These are phyloP conservation scores for Calvatia gigantea DNA, from an alignment of 768 basidiomycete genomes.

Conservation along the genomic window DNA sequence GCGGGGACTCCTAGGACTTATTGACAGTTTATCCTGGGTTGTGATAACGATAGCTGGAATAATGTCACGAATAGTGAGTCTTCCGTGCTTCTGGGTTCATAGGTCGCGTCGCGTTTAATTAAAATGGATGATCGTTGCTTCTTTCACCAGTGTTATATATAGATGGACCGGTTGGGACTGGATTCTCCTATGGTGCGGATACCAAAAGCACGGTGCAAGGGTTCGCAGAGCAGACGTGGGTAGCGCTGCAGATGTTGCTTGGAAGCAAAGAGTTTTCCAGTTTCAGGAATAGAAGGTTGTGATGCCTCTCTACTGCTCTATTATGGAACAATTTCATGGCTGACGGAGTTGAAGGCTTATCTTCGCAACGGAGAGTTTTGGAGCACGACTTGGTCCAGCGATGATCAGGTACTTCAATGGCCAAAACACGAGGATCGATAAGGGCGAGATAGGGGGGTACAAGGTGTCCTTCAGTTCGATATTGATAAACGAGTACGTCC, in stretches of 20 bases:
- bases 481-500: slow-evolving; percentile 5
- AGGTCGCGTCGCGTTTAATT: not conserved
- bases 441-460: not conserved
- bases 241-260: slow-evolving; percentile 4
- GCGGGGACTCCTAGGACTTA: not conserved
- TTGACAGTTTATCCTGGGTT: not conserved
- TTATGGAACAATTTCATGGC: not conserved
- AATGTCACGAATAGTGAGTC: slow-evolving; percentile 7
- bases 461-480: slow-evolving; percentile 2
- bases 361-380: slow-evolving; percentile 7
- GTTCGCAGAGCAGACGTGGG: slow-evolving; percentile 5
- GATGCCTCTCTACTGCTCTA: not conserved
- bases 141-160: slow-evolving; percentile 5
- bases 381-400: slow-evolving; percentile 1
- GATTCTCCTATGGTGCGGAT: slow-evolving; percentile 7
- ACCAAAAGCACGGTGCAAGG: not conserved
- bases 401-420: not conserved
- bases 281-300: slow-evolving; percentile 3
- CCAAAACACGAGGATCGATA: slow-evolving; percentile 7
- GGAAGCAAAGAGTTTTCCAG: not conserved
- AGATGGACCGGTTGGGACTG: slow-evolving; percentile 4
- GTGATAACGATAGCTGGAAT: not conserved
- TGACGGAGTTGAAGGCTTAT: not conserved
- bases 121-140: not conserved
- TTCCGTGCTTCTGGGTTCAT: not conserved